Evolutionary conservation across 768 basidiomycete species (phyloP), one percentile per base, ranked within the genome.

Genomic region (Clavulina sp.): DNA sequence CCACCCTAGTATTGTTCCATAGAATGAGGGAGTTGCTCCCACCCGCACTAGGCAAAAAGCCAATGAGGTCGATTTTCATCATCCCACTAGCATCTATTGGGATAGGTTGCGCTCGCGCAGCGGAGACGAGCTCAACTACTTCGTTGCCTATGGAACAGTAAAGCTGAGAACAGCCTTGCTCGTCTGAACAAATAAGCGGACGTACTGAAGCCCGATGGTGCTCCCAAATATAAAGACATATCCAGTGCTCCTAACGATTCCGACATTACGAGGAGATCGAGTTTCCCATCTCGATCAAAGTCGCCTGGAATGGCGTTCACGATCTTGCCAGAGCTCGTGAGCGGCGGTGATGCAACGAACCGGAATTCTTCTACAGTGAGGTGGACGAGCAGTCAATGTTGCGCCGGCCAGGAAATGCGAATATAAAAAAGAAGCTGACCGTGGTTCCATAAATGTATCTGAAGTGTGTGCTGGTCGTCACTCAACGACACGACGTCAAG

Each of bases 231-330:
- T 5, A 96, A 61, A 13, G 68, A 69, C 66, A 93, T 73, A 29
- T 80, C 76, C 32, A 87, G 63, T 7, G 41, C 2, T 21, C 33
- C 34, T 4, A 34, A 16, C 4, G 54, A 56, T 41, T 49, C 36
- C 13, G 31, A 34, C 84, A 96, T 89, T 43, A 97, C 76, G 1
- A 97, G 75, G 1, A 95, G 61, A 64, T 97, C 95, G 3, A 97
- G 72, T 58, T 77, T 80, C 29, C 95, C 95, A 52, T 89, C 83
- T 60, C 89, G 84, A 24, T 91, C 84, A 61, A 84, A 95, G 66
- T 99, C 95, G 21, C 85, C 87, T 0, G 92, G 91, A 6, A 97
- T 75, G 48, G 92, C 80, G 61, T 95, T 95, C 54, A 75, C 67
- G 21, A 95, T 70, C 29, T 36, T 36, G 32, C 32, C 18, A 57